Evolutionary conservation across 2,329 filamentous ascomycete genomes (phyloP), one percentile per base, ranked within the genome.

Genomic region (Calonectria hawksworthii): DNA sequence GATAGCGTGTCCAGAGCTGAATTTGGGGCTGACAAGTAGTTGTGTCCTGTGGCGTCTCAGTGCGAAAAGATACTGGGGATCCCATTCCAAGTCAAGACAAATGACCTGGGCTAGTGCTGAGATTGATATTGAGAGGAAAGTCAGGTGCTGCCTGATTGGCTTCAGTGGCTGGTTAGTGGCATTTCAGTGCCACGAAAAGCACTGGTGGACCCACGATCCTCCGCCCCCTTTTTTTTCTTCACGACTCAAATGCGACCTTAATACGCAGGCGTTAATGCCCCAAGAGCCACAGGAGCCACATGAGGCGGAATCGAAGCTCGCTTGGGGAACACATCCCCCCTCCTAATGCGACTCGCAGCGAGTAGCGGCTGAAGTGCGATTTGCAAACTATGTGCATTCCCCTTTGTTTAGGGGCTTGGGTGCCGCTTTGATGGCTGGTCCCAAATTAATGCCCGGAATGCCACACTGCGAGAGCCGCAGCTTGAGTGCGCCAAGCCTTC

Each of bases 191-290:
- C 47, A 68, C 54, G 41, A 38, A 41, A 50, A 59, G 56, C 54
- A n/a, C 50, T 64, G 50, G 61, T 47, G 50, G 69, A 50, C 69
- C 69, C 69, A 72, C 69, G 69, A 70, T 70, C 68, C 70, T 72
- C 64, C 52, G 28, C 52, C 70, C 70, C 70, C 70, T 72, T 67
- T 72, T 66, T 64, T 50, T 21, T 44, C 56, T 63, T 63, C 56
- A 63, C 47, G 52, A 64, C 66, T 59, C 47, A 70, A 50, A 70
- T 51, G 47, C 50, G 54, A 63, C 56, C 56, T 18, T 21, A 41
- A 26, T 14, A 26, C 56, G 56, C 36, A 21, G 52, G 23, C 56
- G 56, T 63, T 63, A 63, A 63, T 63, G 56, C 56, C 36, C 41
- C 56, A 41, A 41, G 56, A 63, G 56, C 56, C 56, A 63, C 28